Conservation (phyloP, 164 flowering plant species). For the Liriodendron chinense region DNA sequence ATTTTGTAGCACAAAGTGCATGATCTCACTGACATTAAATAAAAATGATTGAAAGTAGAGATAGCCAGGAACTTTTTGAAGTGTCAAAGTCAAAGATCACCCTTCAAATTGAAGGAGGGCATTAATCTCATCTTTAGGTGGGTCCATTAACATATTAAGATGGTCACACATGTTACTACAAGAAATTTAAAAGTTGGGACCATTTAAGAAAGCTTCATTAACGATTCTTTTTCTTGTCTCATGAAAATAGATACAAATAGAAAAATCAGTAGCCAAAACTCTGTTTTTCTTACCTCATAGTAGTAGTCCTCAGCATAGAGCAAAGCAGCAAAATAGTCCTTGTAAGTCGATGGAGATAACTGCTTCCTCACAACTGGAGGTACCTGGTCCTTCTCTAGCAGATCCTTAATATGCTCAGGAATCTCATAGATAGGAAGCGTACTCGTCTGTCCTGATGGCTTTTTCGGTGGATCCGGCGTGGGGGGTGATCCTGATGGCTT, state of each 20-base stretch:
- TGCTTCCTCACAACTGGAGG: conserved; percentile 27
- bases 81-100: too few relatives aligned
- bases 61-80: too few relatives aligned
- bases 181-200: background rate
- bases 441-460: background rate
- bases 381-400: conserved; percentile 23
- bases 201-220: background rate
- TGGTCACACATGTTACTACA: background rate
- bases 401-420: conserved; percentile 19
- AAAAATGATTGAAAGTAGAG: too few relatives aligned
- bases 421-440: conserved; percentile 14
- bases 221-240: background rate
- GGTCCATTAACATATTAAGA: background rate
- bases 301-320: conserved; percentile 39
- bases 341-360: conserved; percentile 21
- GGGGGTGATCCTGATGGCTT: background rate
- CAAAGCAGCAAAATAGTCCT: conserved; percentile 34
- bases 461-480: background rate
- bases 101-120: too few relatives aligned
- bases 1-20: too few relatives aligned
- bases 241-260: background rate
- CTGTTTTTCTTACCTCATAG: conserved; percentile 20
- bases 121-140: background rate
- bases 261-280: background rate
- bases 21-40: too few relatives aligned